A percentile compares a stretch with the other conserved stretches of the same genome.
These are phyloP conservation scores for Aspergillus sp. DNA, from an alignment of 2,329 filamentous ascomycete genomes.

Conservation along the genomic window DNA sequence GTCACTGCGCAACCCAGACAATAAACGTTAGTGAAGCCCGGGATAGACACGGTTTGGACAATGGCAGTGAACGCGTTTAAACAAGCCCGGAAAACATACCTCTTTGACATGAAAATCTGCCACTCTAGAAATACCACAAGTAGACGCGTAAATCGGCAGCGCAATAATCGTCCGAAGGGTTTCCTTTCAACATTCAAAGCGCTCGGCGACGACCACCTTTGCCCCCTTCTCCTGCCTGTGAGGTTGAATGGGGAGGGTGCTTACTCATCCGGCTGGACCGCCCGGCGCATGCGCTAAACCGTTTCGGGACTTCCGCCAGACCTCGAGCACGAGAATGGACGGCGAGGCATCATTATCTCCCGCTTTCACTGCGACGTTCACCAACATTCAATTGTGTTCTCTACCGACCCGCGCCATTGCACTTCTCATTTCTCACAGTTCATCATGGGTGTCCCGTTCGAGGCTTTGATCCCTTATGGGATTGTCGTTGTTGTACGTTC, in stretches of 20 bases:
- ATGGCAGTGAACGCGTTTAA: conserved; percentile 29
- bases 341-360: conserved; percentile 16
- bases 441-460: conserved; percentile 65
- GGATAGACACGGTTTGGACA: conserved; percentile 16
- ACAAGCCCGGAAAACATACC: conserved; percentile 15
- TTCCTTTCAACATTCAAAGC: conserved; percentile 31
- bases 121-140: conserved; percentile 10
- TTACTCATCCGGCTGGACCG: conserved; percentile 32
- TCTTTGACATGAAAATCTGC: conserved; percentile 10
- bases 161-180: conserved; percentile 17
- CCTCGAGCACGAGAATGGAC: conserved; percentile 24
- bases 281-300: conserved; percentile 26
- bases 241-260: conserved; percentile 35
- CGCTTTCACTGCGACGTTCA: conserved; percentile 14
- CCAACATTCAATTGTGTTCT: conserved; percentile 15
- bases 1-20: conserved; percentile 13
- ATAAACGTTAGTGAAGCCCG: conserved; percentile 19
- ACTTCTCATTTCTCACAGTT: conserved; percentile 8
- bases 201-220: conserved; percentile 27
- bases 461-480: conserved; percentile 64
- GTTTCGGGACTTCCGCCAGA: conserved; percentile 28
- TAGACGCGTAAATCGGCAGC: conserved; percentile 28
- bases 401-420: background rate
- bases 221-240: conserved; percentile 33
- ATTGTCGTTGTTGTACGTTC: conserved; percentile 60